Conservation (phyloP, 352 stramenopile genomes). For the Lagenidium sp. region DNA sequence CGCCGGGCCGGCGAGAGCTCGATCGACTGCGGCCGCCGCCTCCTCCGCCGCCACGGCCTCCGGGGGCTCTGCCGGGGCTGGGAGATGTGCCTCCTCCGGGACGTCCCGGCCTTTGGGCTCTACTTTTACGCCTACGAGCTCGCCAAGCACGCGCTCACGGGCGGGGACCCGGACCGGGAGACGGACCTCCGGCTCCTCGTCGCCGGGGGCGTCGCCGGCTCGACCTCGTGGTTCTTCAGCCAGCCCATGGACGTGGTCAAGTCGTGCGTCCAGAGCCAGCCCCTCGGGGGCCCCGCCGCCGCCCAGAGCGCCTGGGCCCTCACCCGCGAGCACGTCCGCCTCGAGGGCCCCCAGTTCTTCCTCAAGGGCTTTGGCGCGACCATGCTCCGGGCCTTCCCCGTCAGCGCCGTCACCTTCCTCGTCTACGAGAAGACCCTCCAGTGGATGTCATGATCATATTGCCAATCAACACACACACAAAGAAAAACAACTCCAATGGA, state of each 20-base stretch:
- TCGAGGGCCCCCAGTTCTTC: conserved; percentile 59
- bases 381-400: conserved; percentile 73
- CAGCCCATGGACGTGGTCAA: conserved; percentile 88
- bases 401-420: conserved; percentile 79
- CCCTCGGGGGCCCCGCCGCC: conserved; percentile 21
- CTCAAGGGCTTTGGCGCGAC: conserved; percentile 76
- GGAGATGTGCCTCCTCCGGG: conserved; percentile 56
- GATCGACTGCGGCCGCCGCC: conserved; percentile 30
- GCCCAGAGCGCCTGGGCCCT: conserved; percentile 39
- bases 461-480: too few species aligned
- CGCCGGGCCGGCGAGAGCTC: conserved; percentile 31
- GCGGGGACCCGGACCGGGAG: conserved; percentile 44
- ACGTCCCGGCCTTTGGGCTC: conserved; percentile 68
- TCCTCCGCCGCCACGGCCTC: conserved; percentile 30
- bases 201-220: conserved; percentile 63
- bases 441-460: conserved; percentile 55
- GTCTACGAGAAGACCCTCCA: conserved; percentile 83
- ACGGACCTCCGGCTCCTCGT: conserved; percentile 63
- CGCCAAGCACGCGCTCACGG: conserved; percentile 44
- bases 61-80: conserved; percentile 54
- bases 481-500: too few species aligned
- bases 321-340: conserved; percentile 25
- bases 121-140: conserved; percentile 81
- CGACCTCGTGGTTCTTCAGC: conserved; percentile 68
- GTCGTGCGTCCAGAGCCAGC: conserved; percentile 82